Base-by-base conservation (phyloP, 2,329 filamentous ascomycete species). In the Nemania serpens region DNA sequence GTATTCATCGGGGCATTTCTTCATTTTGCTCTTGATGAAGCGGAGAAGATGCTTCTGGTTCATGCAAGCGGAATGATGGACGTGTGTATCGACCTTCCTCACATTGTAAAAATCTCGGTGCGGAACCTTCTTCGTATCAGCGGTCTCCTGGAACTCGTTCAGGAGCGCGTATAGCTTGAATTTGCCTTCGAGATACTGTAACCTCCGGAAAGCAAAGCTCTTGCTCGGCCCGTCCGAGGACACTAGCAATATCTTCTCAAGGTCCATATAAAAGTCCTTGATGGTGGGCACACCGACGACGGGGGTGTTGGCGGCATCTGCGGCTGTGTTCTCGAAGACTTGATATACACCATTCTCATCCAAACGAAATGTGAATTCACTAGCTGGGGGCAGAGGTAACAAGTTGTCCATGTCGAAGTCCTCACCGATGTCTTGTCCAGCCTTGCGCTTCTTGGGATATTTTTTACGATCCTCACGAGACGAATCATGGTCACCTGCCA, bases 11-110 rank as follows among this genome's bases (percentile, higher is more conserved):
- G 93, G 93, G 17, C 86, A 95, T 77, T 97, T 99, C 84, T 97
- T 98, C 92, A 99, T 97, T 79, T 99, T 99, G 78, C 93, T 97
- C 78, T 99, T 99, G 81, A 99, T 99, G 77, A 99, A 99, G 56
- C 95, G 91, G 62, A 99, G 81, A 59, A 99, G 79, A 83, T 99
- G 95, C 78, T 99, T 99, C 77, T 99, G 95, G 74, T 99, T 99
- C 95, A 99, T 99, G 75, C 95, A 99, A 22, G 95, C 95, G 15
- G 95, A 99, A 76, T 99, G 95, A 74, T 99, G 95, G 69, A 99
- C 95, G 82, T 99, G 95, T 9, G 95, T 99, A 74, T 99, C 95
- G 52, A 99, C 95, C 76, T 99, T 99, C 73, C 95, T 86, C 50
- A 99, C 95, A 73, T 99, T 99, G 81, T 99, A 99, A 74, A 99